A percentile compares a stretch with the other conserved stretches of the same genome.
Evolutionary conservation across 78 protist genomes (phyloP).

Genomic region (Guillardia theta): DNA sequence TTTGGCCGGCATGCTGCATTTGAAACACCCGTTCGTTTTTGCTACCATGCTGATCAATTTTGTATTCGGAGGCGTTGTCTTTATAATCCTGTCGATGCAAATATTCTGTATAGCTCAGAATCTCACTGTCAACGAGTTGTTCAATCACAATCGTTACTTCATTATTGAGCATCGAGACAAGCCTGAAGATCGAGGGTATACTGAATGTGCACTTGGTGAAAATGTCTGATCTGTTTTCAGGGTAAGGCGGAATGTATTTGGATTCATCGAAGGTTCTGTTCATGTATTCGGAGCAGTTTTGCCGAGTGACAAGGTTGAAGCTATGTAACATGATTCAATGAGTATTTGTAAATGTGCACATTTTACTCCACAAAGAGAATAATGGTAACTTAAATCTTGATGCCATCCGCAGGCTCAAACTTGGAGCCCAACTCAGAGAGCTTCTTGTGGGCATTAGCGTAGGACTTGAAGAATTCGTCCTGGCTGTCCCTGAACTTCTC

Average conservation of each 20-base stretch:
- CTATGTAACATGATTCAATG: too few relatives aligned
- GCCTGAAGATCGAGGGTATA: too few relatives aligned
- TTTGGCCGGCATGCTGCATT: too few relatives aligned
- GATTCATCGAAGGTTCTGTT: too few relatives aligned
- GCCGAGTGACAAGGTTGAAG: too few relatives aligned
- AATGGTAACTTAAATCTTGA: background rate
- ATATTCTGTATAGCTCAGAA: background rate
- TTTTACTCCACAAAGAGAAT: background rate
- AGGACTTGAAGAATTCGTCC: background rate
- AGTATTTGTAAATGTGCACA: background rate
- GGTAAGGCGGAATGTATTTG: too few relatives aligned
- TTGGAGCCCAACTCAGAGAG: conserved; percentile 4
- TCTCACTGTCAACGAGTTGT: background rate
- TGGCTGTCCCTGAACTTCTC: background rate
- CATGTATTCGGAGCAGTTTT: too few relatives aligned
- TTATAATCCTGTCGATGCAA: background rate
- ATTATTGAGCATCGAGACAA: too few relatives aligned
- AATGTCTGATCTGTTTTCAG: too few relatives aligned
- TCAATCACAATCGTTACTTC: background rate
- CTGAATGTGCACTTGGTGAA: too few relatives aligned
- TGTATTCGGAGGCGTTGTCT: background rate
- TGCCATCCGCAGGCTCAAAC: background rate
- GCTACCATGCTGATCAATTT: background rate
- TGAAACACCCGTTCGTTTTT: background rate
- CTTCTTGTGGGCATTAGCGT: background rate